Evolutionary conservation across 73 alveolate genomes (phyloP).

Genomic region (Effrenium voratum): DNA sequence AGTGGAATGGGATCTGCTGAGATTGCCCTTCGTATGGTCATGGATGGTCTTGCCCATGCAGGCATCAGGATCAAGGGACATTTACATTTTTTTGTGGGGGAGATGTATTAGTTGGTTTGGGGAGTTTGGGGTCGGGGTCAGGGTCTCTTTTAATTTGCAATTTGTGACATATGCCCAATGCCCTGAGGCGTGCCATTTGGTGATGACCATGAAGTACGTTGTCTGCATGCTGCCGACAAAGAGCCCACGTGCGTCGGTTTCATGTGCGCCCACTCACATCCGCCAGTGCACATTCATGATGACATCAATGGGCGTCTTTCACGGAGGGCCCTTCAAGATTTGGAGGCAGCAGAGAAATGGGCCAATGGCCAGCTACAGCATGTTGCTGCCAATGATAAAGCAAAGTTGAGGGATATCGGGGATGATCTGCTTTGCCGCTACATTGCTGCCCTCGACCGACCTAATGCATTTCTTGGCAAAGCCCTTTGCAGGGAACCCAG

Average conservation of each 20-base stretch:
- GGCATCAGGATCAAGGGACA: neutral
- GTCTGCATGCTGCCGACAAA: neutral
- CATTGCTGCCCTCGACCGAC: neutral
- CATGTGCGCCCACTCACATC: neutral
- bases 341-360: neutral
- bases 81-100: neutral
- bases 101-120: neutral
- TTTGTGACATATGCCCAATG: neutral
- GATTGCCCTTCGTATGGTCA: neutral
- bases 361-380: neutral
- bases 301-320: neutral
- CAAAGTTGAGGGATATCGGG: neutral
- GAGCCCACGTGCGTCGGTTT: neutral
- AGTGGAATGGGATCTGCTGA: neutral
- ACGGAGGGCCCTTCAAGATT: neutral
- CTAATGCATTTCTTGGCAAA: neutral
- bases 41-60: neutral
- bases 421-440: neutral
- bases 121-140: neutral
- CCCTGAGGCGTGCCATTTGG: neutral
- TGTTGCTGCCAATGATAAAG: neutral
- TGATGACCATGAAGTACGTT: neutral
- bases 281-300: neutral
- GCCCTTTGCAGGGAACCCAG: neutral
- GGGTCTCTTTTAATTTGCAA: no score